phyloP scores from a whole-genome alignment of 352 stramenopile genomes.

The Globisporangium paroecandrum region DNA sequence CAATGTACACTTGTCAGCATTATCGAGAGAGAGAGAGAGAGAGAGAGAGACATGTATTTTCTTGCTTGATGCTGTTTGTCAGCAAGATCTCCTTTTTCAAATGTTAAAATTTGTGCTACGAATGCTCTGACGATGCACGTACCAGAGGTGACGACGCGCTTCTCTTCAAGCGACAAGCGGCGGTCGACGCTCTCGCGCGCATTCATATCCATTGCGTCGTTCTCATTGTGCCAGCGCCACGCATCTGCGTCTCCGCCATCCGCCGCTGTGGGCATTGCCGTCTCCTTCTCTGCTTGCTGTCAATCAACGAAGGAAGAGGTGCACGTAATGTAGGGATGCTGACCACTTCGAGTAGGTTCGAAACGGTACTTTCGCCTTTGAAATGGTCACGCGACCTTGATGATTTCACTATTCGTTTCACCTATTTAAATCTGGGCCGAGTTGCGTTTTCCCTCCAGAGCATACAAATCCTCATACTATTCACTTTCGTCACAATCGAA shows the following conservation, averaged over 20 bases:
- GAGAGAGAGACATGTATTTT: background rate
- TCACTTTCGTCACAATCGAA: too few species aligned
- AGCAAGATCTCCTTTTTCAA: background rate
- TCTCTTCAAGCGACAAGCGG: conserved; percentile 10
- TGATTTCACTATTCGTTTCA: too few species aligned
- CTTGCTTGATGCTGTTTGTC: background rate
- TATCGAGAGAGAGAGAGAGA: background rate
- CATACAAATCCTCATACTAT: too few species aligned
- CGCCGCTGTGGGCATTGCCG: background rate
- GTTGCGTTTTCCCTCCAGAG: too few species aligned
- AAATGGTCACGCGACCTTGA: too few species aligned
- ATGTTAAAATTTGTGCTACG: background rate
- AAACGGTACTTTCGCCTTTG: too few species aligned
- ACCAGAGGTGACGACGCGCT: conserved; percentile 17
- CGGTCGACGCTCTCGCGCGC: background rate
- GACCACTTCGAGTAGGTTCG: too few species aligned
- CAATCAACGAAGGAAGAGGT: too few species aligned
- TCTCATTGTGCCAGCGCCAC: conserved; percentile 15
- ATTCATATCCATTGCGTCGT: conserved; percentile 14
- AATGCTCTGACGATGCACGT: background rate
- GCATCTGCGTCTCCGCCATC: conserved; percentile 7
- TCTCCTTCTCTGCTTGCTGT: background rate
- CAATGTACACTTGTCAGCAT: background rate
- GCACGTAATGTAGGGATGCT: too few species aligned
- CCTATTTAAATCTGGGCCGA: too few species aligned